Base-by-base conservation (phyloP, 805 yeast species). In the Nakazawaea populi region DNA sequence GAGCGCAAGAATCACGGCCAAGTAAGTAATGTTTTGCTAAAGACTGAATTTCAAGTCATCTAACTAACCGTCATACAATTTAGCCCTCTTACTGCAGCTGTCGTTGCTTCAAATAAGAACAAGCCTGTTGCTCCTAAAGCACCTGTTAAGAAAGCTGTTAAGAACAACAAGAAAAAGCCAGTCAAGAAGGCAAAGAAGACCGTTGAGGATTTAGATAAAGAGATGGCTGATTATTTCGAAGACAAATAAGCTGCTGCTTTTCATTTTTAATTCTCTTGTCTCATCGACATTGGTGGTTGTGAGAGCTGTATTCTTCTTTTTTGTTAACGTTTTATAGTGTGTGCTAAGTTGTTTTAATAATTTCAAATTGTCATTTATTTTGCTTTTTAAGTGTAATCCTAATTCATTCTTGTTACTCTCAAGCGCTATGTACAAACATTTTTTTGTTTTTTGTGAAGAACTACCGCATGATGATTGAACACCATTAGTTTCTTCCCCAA, bases 201-300 rank as follows among this genome's bases (percentile, higher is more conserved):
- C 48, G 76, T 87, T 56, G 98, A 88, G 68, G 92, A 94, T 72
- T 82, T 92, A 65, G 99, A 94, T 72, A 96, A 91, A 67, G 98
- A 92, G 74, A 92, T 94, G 99, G 87, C 90, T 56, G 98, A 91
- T 66, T 92, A 92, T 74, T 91, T 92, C 61, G 83, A 82, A 55
- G 74, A 71, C 57, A 70, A 71, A 43, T 46, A 24, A 31, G 30
- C 18, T 28, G 46, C 28, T 42, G 38, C 41, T 44, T 42, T 44
- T 40, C 42, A 29, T 5, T 12, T 36, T 37, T n/a, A 36, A 6
- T n/a, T 8, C 24, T 18, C 24, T 18, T 18, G 24, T 18, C 24
- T 18, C 24, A 18, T 18, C 24, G 24, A 18, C 24, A 18, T 18
- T 18, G 24, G 24, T 18, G 24, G 24, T 18, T 18, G 24, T 18